Base-by-base conservation (phyloP, 2,329 filamentous ascomycete species). In the Aspergillus piperis region DNA sequence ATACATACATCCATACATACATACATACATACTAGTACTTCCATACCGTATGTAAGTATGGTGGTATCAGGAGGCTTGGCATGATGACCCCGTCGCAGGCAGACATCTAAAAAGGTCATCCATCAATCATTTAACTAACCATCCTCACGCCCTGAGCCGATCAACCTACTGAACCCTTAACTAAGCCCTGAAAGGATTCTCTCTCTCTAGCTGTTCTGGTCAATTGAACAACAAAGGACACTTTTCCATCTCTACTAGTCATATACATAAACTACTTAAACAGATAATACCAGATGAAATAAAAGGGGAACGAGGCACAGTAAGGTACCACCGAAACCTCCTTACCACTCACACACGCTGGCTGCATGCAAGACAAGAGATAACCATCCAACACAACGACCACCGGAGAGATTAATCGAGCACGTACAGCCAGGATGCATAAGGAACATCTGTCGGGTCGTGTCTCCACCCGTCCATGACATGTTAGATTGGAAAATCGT, bases 331-430 rank as follows among this genome's bases (percentile, higher is more conserved):
- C 32, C 32, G 32, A 36, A 36, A 36, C 36, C 50, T 53, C 50
- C 50, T 53, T 53, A 44, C 38, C 52, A 42, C 39, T 36, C 30
- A 36, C 30, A 36, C 32, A 36, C 32, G 11, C 32, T 36, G 32
- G 52, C 52, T 54, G n/a, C 38, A 54, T 42, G 52, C 52, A 54
- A 32, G 38, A 54, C 52, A 32, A 32, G 38, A 54, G 23, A 36
- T 32, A 30, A 41, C 25, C 32, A 36, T 13, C 32, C 39, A 41
- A 19, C 23, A 32, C n/a, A 21, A 44, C 38, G 38, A 42, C 5
- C 15, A n/a, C n/a, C 25, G 23, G 47, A 44, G 47, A 50, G 47
- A 50, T 50, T 30, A 15, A 36, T 36, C 30, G 47, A 50, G 47
- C 47, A 50, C 47, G 47, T 27, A 50, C 47, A 50, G 47, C 10